Evolutionary conservation across 2,329 filamentous ascomycete species (phyloP).

Genomic region (Nothophaeocryptopus gaeumannii): DNA sequence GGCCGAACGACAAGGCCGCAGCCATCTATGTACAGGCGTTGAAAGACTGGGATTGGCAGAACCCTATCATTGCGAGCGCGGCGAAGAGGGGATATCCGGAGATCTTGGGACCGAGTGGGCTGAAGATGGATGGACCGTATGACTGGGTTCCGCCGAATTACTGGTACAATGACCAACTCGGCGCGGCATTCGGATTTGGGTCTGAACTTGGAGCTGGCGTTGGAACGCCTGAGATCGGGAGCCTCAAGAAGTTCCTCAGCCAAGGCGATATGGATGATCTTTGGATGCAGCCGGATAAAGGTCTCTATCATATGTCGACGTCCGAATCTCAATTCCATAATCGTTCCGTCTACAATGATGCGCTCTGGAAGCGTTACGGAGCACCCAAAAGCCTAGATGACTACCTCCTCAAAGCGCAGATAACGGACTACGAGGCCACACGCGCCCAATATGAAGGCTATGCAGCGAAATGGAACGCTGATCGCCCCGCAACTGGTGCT

Average conservation of each 20-base stretch:
- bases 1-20: conserved; percentile 13
- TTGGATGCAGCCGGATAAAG: conserved; percentile 9
- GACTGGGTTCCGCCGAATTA: conserved; percentile 16
- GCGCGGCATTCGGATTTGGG: conserved; percentile 13
- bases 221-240: conserved; percentile 12
- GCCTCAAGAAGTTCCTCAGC: conserved; percentile 12
- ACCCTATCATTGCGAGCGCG: conserved; percentile 10
- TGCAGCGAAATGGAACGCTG: conserved; percentile 10
- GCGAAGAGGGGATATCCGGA: conserved; percentile 13
- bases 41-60: conserved; percentile 10
- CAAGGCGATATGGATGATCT: conserved; percentile 7
- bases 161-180: conserved; percentile 11
- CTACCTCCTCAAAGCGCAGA: conserved; percentile 15
- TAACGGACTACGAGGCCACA: conserved; percentile 15
- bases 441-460: conserved; percentile 10
- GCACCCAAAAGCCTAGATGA: conserved; percentile 7
- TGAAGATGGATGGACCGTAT: conserved; percentile 14
- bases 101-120: conserved; percentile 6
- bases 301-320: conserved; percentile 11
- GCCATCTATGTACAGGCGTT: conserved; percentile 9
- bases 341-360: conserved; percentile 9
- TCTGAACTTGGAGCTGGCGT: conserved; percentile 9
- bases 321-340: conserved; percentile 9
- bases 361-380: conserved; percentile 8
- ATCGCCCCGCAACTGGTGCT: conserved; percentile 6